Conservation (phyloP, 345 rosid species). For the Eucalyptus tenuipes region DNA sequence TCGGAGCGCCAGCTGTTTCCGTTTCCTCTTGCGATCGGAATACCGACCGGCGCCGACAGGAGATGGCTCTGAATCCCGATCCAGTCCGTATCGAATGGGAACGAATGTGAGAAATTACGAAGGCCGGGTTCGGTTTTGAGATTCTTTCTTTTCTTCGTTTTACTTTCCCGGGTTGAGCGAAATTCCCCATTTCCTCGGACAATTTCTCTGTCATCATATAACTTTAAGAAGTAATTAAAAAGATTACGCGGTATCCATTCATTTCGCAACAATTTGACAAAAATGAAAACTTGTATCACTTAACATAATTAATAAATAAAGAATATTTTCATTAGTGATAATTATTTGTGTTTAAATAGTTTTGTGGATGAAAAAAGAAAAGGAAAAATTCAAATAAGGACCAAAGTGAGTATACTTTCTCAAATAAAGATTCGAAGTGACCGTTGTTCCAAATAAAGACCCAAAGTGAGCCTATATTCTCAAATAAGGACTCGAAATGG, state of each 20-base stretch:
- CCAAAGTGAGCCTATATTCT: too few relatives aligned
- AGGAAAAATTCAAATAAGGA: too few relatives aligned
- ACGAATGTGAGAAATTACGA: neutral
- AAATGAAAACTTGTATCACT: accelerated
- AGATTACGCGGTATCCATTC: neutral
- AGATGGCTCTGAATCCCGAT: neutral
- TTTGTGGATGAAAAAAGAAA: neutral
- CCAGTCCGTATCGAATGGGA: neutral
- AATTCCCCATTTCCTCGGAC: neutral
- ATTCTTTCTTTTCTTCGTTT: neutral
- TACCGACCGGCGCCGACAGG: neutral
- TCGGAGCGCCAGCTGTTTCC: neutral
- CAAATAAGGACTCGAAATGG: too few relatives aligned
- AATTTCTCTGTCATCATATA: neutral
- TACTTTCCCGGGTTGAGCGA: neutral
- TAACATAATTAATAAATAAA: neutral
- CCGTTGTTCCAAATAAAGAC: too few relatives aligned
- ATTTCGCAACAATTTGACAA: neutral
- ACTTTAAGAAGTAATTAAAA: neutral
- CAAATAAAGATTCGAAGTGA: too few relatives aligned
- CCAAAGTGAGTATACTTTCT: too few relatives aligned
- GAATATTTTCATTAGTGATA: neutral
- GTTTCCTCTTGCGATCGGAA: neutral
- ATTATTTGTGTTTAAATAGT: neutral
- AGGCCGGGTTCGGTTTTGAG: neutral